These are phyloP conservation scores for Trichoderma simmonsii DNA, from an alignment of 2,329 filamentous ascomycete species.

Conservation along the genomic window DNA sequence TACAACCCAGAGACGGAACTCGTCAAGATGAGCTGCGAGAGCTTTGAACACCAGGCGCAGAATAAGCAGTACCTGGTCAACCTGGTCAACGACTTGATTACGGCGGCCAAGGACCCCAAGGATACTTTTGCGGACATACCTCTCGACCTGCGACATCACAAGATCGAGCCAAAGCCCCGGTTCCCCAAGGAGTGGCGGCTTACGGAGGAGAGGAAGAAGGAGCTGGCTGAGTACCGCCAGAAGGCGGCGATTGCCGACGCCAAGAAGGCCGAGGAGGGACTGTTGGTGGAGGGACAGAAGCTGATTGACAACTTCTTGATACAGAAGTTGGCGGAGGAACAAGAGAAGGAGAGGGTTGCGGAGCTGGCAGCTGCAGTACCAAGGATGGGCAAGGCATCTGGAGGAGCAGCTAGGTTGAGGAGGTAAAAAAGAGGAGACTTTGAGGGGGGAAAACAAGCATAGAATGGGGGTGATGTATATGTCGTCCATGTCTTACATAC, in stretches of 20 bases:
- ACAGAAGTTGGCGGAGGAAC: conserved; percentile 34
- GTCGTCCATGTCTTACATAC: conserved; percentile 22
- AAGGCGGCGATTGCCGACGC: conserved; percentile 53
- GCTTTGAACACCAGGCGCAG: conserved; percentile 83
- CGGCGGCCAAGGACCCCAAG: conserved; percentile 69
- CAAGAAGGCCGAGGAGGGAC: conserved; percentile 49
- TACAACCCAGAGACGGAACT: conserved; percentile 83
- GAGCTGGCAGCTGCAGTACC: conserved; percentile 30
- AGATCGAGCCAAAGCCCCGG: conserved; percentile 60
- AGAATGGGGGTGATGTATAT: conserved; percentile 13
- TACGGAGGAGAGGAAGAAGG: conserved; percentile 63
- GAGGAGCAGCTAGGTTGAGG: conserved; percentile 23
- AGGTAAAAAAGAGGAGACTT: conserved; percentile 23
- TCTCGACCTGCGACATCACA: conserved; percentile 82
- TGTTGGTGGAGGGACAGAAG: conserved; percentile 56
- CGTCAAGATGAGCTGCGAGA: conserved; percentile 87
- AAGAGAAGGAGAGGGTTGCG: conserved; percentile 33
- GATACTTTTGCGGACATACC: conserved; percentile 89
- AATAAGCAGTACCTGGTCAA: conserved; percentile 95
- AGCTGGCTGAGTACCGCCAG: conserved; percentile 61
- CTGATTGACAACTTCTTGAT: conserved; percentile 41
- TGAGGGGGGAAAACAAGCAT: background rate
- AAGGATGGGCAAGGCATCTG: conserved; percentile 18
- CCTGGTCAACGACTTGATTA: conserved; percentile 68
- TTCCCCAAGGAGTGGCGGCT: conserved; percentile 85